Conservation (phyloP, 208 protist species). For the Leishmania martiniquensis region DNA sequence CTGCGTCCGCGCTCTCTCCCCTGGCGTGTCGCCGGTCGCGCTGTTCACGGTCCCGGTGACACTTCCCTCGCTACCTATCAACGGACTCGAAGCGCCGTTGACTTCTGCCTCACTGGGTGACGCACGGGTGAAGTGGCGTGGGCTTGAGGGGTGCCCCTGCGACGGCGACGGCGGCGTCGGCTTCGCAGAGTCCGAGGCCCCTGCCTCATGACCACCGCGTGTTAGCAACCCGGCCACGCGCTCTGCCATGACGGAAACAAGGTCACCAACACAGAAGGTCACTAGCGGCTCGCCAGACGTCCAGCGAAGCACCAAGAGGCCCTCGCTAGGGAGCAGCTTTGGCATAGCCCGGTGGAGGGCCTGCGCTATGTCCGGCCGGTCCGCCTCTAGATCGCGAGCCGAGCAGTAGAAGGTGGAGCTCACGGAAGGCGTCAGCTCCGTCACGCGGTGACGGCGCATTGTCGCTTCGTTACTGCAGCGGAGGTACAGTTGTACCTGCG, state of each 20-base stretch:
- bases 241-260: constrained; percentile 33
- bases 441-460: constrained; percentile 38
- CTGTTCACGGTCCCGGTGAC: background rate
- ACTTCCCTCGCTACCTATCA: background rate
- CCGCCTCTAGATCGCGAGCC: constrained; percentile 14
- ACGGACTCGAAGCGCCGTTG: background rate
- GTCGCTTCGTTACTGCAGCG: constrained; percentile 56
- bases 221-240: background rate
- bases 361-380: constrained; percentile 31
- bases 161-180: background rate
- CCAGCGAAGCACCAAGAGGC: constrained; percentile 39
- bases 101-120: background rate
- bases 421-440: constrained; percentile 49
- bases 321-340: constrained; percentile 29
- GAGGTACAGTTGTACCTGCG: constrained; percentile 53
- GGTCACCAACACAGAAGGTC: constrained; percentile 32
- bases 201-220: background rate
- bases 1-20: background rate
- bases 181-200: background rate
- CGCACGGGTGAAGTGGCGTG: constrained; percentile 14
- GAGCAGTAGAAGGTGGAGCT: constrained; percentile 18
- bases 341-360: constrained; percentile 24
- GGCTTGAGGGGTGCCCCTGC: background rate
- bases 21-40: background rate
- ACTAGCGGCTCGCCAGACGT: constrained; percentile 34